phyloP scores from a whole-genome alignment of 768 basidiomycete genomes.

The Glaciozyma martinii region DNA sequence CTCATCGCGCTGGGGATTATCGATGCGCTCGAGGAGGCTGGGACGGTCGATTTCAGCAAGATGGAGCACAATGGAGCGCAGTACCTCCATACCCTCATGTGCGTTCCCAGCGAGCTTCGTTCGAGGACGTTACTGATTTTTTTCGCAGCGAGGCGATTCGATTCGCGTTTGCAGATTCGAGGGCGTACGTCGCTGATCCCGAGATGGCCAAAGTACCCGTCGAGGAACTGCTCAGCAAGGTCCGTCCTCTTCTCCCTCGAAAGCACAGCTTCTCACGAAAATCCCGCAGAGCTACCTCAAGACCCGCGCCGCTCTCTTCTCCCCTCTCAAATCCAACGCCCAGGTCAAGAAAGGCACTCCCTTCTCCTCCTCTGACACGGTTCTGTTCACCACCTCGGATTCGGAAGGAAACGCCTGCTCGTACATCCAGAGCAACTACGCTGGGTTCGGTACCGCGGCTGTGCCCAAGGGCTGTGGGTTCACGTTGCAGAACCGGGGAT shows the following conservation, averaged over 20 bases:
- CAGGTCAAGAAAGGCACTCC: conserved; percentile 67
- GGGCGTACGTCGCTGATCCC: conserved; percentile 89
- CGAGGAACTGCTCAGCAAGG: conserved; percentile 74
- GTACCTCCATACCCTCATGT: conserved; percentile 67
- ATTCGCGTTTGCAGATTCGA: conserved; percentile 53
- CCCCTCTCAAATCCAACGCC: conserved; percentile 57
- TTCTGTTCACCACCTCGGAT: conserved; percentile 74
- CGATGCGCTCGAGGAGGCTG: conserved; percentile 71
- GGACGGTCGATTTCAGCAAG: conserved; percentile 58
- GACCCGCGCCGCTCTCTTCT: conserved; percentile 67
- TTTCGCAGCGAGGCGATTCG: conserved; percentile 27
- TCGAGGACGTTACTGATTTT: not conserved
- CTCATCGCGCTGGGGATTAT: conserved; percentile 86
- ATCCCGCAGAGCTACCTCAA: conserved; percentile 64
- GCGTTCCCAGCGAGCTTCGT: not conserved
- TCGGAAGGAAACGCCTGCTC: conserved; percentile 42
- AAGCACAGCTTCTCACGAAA: conserved; percentile 6
- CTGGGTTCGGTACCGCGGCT: conserved; percentile 75
- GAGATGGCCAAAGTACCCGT: conserved; percentile 65
- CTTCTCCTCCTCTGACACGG: conserved; percentile 77
- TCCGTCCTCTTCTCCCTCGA: conserved; percentile 34
- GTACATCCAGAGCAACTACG: conserved; percentile 60
- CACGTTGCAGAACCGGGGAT: conserved; percentile 88
- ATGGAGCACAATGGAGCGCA: conserved; percentile 84
- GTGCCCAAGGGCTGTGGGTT: conserved; percentile 92